Evolutionary conservation across 1,139 yeast genomes (phyloP), one percentile per base, ranked within the genome.

Genomic region (Magnusiomyces suaveolens): DNA sequence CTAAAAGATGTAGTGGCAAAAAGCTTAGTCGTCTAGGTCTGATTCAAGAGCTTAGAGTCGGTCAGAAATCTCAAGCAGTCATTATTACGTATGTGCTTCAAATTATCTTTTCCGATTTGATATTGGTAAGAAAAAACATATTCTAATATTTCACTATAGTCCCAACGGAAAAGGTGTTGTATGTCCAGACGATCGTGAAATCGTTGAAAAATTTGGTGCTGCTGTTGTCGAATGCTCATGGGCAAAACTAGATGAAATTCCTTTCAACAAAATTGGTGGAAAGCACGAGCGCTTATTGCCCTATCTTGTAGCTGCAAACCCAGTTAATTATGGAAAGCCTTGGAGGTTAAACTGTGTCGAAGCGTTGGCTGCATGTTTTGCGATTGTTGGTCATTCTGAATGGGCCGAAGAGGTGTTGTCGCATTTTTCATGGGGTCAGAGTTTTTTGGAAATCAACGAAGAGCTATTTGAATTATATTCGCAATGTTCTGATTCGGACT

Each of bases 161-260:
- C 98, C 98, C 0, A 89, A 88, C 66, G 98, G 97, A 14, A 84
- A 83, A 64, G 78, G 81, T 2, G 94, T 89, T 1, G 97, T 92
- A 1, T 88, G 96, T 68, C 98, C 98, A 0, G 76, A 87, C 61
- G 99, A 92, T 68, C 66, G 72, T 46, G 87, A 81, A 54, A 75
- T 87, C 21, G 95, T 90, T 0, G 96, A 86, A 63, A 75, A 76
- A 47, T 70, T 75, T 53, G 99, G 99, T 38, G 94, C 90, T 14
- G 96, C 98, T 0, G 98, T 92, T 8, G 98, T 92, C 1, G 99
- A 92, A 67, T 92, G 97, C 70, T 89, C 97, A 1, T 92, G 99
- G 99, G 98, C 98, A 0, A 74, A 97, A 58, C 69, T 94, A 24
- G 96, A 89, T 55, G 98, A 92, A 67, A 82, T 92, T n/a, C 98